A percentile compares a stretch with the other conserved stretches of the same genome.
Evolutionary conservation across 2,329 filamentous ascomycete genomes (phyloP).

Genomic region (Teratosphaeria nubilosa): DNA sequence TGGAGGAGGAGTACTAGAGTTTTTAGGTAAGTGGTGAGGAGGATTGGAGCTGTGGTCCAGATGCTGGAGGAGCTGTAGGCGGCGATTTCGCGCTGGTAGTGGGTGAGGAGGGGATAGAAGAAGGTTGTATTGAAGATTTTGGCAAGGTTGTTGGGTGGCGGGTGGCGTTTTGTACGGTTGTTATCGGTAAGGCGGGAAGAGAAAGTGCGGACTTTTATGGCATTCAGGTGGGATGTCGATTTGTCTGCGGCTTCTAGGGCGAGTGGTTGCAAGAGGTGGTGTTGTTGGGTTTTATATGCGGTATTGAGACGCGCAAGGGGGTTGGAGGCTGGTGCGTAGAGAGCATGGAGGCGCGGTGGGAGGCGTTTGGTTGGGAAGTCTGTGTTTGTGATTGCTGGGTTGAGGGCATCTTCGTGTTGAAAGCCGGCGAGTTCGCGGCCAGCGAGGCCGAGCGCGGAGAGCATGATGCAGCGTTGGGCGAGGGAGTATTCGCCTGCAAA

Average conservation of each 20-base stretch:
- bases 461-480: conserved; percentile 68
- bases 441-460: conserved; percentile 71
- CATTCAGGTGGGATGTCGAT: conserved; percentile 61
- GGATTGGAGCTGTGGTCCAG: conserved; percentile 61
- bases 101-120: conserved; percentile 76
- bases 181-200: conserved; percentile 60
- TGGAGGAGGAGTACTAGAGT: conserved; percentile 77
- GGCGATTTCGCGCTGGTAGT: conserved; percentile 39
- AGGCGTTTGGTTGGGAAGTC: conserved; percentile 73
- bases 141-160: conserved; percentile 66
- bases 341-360: conserved; percentile 59
- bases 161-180: conserved; percentile 45
- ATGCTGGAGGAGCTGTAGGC: conserved; percentile 33
- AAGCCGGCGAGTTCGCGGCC: conserved; percentile 78
- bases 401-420: conserved; percentile 43
- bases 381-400: conserved; percentile 22
- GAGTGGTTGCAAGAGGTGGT: conserved; percentile 67
- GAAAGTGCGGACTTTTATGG: conserved; percentile 83
- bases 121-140: conserved; percentile 64
- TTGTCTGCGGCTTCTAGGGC: conserved; percentile 73
- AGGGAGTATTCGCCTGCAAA: conserved; percentile 90
- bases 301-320: conserved; percentile 52
- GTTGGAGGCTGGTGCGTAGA: conserved; percentile 43
- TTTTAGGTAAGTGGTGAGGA: conserved; percentile 72
- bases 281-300: conserved; percentile 58